These are phyloP conservation scores for Alternaria metachromatica DNA, from an alignment of 2,329 filamentous ascomycete genomes.

Conservation along the genomic window DNA sequence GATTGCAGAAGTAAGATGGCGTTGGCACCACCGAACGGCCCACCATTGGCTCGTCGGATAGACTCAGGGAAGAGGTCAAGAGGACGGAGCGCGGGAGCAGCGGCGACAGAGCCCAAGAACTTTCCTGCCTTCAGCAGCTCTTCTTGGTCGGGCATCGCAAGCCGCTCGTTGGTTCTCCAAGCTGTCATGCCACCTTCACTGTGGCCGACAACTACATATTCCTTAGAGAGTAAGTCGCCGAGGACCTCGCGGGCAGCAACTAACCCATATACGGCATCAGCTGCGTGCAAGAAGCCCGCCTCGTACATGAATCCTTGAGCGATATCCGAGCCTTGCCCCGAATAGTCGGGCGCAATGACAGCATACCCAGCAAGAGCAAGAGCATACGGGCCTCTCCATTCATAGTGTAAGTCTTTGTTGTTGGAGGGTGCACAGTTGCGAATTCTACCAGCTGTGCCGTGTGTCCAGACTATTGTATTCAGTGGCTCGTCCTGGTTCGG, in stretches of 20 bases:
- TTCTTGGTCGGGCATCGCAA: not conserved
- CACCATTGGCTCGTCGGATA: not conserved
- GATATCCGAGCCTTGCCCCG: slow-evolving; percentile 2
- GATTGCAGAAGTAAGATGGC: not conserved
- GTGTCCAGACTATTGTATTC: not conserved
- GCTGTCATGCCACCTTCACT: not conserved
- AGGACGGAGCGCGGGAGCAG: not conserved
- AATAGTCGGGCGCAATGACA: slow-evolving; percentile 29
- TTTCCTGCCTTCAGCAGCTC: not conserved
- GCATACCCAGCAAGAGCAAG: slow-evolving; percentile 27
- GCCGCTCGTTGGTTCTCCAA: not conserved
- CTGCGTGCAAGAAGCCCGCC: not conserved
- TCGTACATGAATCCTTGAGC: not conserved
- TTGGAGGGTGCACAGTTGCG: slow-evolving; percentile 17
- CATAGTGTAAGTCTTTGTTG: slow-evolving; percentile 31
- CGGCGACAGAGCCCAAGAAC: not conserved
- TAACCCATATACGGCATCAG: not conserved
- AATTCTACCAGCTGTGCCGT: not conserved
- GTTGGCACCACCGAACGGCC: not conserved
- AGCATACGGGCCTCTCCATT: slow-evolving; percentile 25
- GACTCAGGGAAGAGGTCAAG: not conserved
- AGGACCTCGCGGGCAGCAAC: not conserved
- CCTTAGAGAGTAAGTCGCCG: not conserved
- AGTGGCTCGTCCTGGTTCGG: not conserved
- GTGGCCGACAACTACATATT: not conserved